Evolutionary conservation across 2,329 filamentous ascomycete genomes (phyloP).

Genomic region (Xylaria sp.): DNA sequence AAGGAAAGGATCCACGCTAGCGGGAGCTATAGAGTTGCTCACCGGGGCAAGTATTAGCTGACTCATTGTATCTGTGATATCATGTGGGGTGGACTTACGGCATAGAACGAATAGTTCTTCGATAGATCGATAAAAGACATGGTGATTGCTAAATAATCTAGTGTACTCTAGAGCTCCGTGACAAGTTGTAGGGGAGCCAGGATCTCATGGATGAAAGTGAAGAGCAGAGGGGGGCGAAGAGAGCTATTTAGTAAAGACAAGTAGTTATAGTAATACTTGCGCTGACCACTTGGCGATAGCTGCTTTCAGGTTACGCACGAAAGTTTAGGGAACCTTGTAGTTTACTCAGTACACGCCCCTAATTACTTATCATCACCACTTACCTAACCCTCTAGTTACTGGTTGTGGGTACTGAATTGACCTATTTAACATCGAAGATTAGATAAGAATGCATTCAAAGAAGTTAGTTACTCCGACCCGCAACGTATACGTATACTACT

Average conservation of each 20-base stretch:
- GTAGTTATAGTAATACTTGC: background rate
- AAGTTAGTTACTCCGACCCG: background rate
- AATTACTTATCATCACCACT: too few relatives aligned
- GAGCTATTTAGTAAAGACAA: background rate
- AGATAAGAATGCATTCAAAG: too few relatives aligned
- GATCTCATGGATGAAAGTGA: background rate
- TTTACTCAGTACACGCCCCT: background rate
- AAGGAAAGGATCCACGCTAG: conserved; percentile 36
- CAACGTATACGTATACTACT: background rate
- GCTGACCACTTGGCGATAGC: background rate
- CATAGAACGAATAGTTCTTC: conserved; percentile 44
- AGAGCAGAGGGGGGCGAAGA: background rate
- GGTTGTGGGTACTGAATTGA: too few relatives aligned
- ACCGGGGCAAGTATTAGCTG: conserved; percentile 13
- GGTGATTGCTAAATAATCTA: conserved; percentile 11
- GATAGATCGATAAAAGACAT: conserved; percentile 40
- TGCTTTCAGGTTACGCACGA: background rate
- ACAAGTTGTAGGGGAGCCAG: conserved; percentile 2
- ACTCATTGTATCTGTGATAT: background rate
- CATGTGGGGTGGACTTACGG: conserved; percentile 32
- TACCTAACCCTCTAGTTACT: too few relatives aligned
- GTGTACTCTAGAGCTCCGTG: background rate
- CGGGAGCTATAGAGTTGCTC: conserved; percentile 34
- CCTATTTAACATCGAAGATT: too few relatives aligned
- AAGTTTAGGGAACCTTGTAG: background rate